Evolutionary conservation across 257 asterid species (phyloP), one percentile per base, ranked within the genome.

Genomic region (Ophiorrhiza pumila): DNA sequence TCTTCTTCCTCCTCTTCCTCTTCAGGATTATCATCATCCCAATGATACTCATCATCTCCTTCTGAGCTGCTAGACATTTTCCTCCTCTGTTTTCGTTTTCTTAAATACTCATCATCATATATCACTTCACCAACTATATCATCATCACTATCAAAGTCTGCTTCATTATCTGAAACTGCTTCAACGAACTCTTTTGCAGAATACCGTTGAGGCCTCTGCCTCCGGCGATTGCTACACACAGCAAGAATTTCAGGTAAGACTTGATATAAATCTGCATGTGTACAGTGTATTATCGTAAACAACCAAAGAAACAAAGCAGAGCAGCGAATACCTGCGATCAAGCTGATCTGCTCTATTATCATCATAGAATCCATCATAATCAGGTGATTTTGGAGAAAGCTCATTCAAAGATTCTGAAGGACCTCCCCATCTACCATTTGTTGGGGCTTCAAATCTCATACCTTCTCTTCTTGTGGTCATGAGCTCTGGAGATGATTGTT

Each of bases 101-200:
- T 89, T 8, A 90, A 71, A 77, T 95, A 90, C 61, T 89, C 98
- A 31, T 95, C 99, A 65, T 95, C 97, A 66, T 95, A 95, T 18
- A 92, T 90, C 35, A 84, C 99, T 82, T 95, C 99, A 65, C 99
- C 99, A 59, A 92, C 96, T 68, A 95, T 89, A 71, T 90, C 99
- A 55, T 92, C 97, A 74, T 95, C 98, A 68, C 98, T 90, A 41
- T 94, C 95, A 63, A 83, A 82, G 49, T 86, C 97, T 55, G 86
- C 89, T n/a, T 90, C 97, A 45, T 87, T 80, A 69, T 95, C 96
- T 5, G 95, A 88, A 75, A 82, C 80, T 47, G 80, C 96, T 75
- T 90, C 99, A 42, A 86, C 84, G 63, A 87, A 91, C 71, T 91
- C 96, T 29, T 77, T 79, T 69, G 78, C 85, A 4, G 97, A 87